Evolutionary conservation across 2,329 filamentous ascomycete species (phyloP).

Genomic region (Escovopsis sp.): DNA sequence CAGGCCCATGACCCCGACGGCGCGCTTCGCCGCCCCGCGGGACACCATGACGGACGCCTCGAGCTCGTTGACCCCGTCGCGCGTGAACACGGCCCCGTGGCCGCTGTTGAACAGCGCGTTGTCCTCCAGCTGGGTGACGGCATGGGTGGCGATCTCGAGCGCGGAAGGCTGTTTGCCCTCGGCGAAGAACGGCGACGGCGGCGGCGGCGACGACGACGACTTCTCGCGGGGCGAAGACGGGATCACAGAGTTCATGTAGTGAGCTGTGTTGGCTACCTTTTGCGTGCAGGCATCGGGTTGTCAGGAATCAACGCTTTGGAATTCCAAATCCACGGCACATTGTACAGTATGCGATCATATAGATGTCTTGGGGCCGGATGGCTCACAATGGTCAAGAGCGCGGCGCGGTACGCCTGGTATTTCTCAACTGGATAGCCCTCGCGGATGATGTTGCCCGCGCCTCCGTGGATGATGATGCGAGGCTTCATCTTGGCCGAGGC

Average conservation of each 20-base stretch:
- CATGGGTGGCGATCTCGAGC: conserved; percentile 59
- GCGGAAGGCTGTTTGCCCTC: conserved; percentile 32
- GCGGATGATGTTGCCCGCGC: conserved; percentile 54
- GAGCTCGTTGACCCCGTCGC: conserved; percentile 68
- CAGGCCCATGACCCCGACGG: conserved; percentile 62
- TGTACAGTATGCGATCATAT: no score
- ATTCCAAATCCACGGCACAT: no score
- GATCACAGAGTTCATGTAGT: conserved; percentile 29
- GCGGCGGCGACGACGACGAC: no score
- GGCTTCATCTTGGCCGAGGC: conserved; percentile 26
- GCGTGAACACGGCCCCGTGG: conserved; percentile 74
- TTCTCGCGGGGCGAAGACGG: background rate
- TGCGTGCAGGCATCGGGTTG: background rate
- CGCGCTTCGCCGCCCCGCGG: conserved; percentile 56
- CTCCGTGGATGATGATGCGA: conserved; percentile 56
- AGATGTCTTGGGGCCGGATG: background rate
- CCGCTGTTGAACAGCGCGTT: conserved; percentile 74
- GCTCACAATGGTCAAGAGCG: conserved; percentile 46
- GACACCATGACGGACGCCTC: conserved; percentile 82
- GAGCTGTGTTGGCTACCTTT: conserved; percentile 30
- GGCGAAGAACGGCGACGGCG: background rate
- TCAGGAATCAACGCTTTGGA: no score
- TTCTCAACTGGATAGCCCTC: conserved; percentile 41
- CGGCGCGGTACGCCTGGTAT: conserved; percentile 42
- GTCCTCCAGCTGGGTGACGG: conserved; percentile 63